A percentile compares a stretch with the other conserved stretches of the same genome.
These are phyloP conservation scores for Brassica balearica DNA, from an alignment of 441 rosid species.

Conservation along the genomic window DNA sequence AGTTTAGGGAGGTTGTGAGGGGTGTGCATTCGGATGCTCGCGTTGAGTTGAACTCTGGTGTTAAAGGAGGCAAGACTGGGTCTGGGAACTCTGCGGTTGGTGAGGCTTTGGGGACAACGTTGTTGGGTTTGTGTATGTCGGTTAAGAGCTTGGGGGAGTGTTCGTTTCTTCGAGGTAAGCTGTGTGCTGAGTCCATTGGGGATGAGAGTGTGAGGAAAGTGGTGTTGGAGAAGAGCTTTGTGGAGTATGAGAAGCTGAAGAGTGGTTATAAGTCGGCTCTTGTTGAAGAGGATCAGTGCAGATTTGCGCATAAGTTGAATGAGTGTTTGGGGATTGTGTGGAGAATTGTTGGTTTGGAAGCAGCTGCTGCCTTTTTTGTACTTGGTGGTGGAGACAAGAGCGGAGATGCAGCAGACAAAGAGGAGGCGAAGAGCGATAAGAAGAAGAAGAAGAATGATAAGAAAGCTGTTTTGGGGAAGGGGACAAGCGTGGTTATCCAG, in stretches of 20 bases:
- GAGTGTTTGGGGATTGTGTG: conserved; percentile 55
- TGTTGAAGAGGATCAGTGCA: conserved; percentile 51
- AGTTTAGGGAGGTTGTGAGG: conserved; percentile 64
- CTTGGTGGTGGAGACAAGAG: conserved; percentile 67
- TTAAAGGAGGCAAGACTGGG: conserved; percentile 51
- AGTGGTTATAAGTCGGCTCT: conserved; percentile 46
- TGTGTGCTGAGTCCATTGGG: conserved; percentile 52
- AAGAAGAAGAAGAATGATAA: conserved; percentile 74
- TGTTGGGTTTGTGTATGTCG: conserved; percentile 52
- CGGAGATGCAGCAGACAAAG: conserved; percentile 42
- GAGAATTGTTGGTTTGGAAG: conserved; percentile 83
- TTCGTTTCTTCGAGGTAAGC: conserved; percentile 53
- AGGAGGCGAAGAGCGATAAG: conserved; percentile 52
- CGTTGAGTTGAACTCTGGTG: conserved; percentile 58
- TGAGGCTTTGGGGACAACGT: conserved; percentile 45
- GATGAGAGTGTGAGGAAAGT: conserved; percentile 48
- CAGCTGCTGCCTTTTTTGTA: conserved; percentile 59
- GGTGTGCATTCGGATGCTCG: conserved; percentile 61
- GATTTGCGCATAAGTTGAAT: conserved; percentile 59
- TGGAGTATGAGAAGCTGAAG: conserved; percentile 45
- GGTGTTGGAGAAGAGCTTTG: conserved; percentile 48
- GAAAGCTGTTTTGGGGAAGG: conserved; percentile 76
- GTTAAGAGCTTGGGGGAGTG: conserved; percentile 58
- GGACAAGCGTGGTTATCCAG: conserved; percentile 69
- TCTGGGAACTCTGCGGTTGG: conserved; percentile 35